Evolutionary conservation across 78 protist genomes (phyloP), one percentile per base, ranked within the genome.

Genomic region (Chrysochromulina parva): DNA sequence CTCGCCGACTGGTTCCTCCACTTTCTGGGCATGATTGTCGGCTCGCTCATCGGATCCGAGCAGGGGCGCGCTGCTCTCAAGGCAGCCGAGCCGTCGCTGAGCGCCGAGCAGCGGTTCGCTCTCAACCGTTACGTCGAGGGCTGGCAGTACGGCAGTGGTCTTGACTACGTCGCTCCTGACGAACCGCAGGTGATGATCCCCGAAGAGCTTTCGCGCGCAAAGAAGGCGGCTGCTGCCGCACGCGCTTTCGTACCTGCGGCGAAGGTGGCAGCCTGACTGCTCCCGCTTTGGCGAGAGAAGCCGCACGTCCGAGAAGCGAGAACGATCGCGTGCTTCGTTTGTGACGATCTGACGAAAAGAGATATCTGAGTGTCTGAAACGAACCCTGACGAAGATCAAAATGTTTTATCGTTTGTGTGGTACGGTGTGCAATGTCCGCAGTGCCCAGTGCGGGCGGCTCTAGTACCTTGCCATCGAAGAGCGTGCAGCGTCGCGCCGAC

Each of bases 1-100:
- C 5, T 74, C 82, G 57, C 55, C 82, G 82, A 74, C 55, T 74
- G 82, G 82, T 74, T 48, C 57, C 11, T 74, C n/a, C 82, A 74
- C 55, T 74, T 74, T 11, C 13, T n/a, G 28, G 82, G 28, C 26
- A 74, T 74, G 82, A 1, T 28, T 19, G 14, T 28, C 78, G 50
- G 38, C 50, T 69, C 54, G 11, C n/a, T 3, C 78, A 2, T 69
- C 50, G 78, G 53, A 10, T 24, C 78, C 24, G 78, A 69, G 50
- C 78, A 3, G 13, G 4, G 53, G n/a, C 78, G 78, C 50, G 50
- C 78, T 1, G 11, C 16, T 3, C 50, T 11, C 38, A 69, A 24
- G 78, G 50, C 19, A 3, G 50, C 14, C 54, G 50, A 10, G 20
- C 53, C 53, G 26, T 4, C 28, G 50, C 78, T 69, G 54, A 28